Evolutionary conservation across 2,329 filamentous ascomycete genomes (phyloP), one percentile per base, ranked within the genome.

Genomic region (Acrodontium crateriforme): DNA sequence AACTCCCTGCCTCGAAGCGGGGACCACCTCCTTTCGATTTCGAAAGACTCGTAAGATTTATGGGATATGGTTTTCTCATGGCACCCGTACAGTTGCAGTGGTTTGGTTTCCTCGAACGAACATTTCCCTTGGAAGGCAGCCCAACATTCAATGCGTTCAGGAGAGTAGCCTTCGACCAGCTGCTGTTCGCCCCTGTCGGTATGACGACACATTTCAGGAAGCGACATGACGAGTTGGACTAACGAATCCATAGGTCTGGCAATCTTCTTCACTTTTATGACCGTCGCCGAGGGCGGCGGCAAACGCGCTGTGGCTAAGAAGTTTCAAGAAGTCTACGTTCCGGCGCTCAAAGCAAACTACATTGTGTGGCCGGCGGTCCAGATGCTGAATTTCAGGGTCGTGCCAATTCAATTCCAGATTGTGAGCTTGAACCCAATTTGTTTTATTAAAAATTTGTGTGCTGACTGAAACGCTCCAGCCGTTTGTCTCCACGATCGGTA

Each of bases 61-160:
- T 95, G 83, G 78, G 81, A 4, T 98, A 95, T 54, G 84, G 84
- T 51, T 94, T 95, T 60, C 71, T 79, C 50, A 94, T 95, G 83
- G 84, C 89, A 4, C 89, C 89, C 0, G 47, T 94, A 17, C 87
- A 95, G 55, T 93, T 92, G 61, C 78, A 82, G 52, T 98, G 89
- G 89, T 95, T 95, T 58, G 71, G 73, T 28, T 85, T 93, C 54
- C 63, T 98, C 38, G 78, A 75, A 18, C 67, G 65, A 40, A 67
- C 74, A 7, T 98, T 98, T 48, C 89, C 89, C 4, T 74, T 94
- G 27, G 76, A 76, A 6, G 44, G 43, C n/a, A 42, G 37, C 23
- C 44, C 37, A 25, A 77, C 83, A 27, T 61, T 65, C 2, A 83
- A 84, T 17, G 83, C 83, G 3, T 57, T 95, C 56, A 92, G 94